phyloP scores from a whole-genome alignment of 768 basidiomycete species.

The Pleurotus sapidus region DNA sequence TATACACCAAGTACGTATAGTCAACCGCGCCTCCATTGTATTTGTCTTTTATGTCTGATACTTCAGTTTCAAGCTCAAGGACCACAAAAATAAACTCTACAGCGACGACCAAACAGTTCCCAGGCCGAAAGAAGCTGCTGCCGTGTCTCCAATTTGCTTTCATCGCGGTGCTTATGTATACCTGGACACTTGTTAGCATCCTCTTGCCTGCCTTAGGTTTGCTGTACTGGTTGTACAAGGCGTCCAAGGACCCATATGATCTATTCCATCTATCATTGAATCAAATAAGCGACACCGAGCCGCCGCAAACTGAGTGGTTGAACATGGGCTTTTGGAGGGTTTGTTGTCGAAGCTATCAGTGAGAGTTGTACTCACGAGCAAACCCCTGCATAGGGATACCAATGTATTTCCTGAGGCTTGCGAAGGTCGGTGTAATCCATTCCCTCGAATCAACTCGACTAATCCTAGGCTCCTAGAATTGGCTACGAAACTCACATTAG shows the following conservation, averaged over 20 bases:
- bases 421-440: constrained; percentile 37
- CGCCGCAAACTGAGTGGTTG: constrained; percentile 62
- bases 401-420: constrained; percentile 55
- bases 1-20: not conserved
- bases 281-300: constrained; percentile 30
- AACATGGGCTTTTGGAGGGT: constrained; percentile 76
- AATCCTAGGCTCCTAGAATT: constrained; percentile 27
- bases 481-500: constrained; percentile 46
- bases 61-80: no score
- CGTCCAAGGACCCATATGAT: constrained; percentile 49
- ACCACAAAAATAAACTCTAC: no score
- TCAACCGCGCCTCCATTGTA: no score
- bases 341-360: constrained; percentile 7
- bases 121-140: no score
- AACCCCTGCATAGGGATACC: constrained; percentile 37
- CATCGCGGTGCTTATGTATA: no score
- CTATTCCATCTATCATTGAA: constrained; percentile 58
- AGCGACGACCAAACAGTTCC: no score
- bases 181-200: not conserved
- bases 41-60: no score
- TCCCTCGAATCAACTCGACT: not conserved
- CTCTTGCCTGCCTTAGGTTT: constrained; percentile 7
- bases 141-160: no score
- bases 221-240: constrained; percentile 1
- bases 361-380: no score